A percentile compares a stretch with the other conserved stretches of the same genome.
These are phyloP conservation scores for Penicillium canariense DNA, from an alignment of 495 filamentous ascomycete species.

Conservation along the genomic window DNA sequence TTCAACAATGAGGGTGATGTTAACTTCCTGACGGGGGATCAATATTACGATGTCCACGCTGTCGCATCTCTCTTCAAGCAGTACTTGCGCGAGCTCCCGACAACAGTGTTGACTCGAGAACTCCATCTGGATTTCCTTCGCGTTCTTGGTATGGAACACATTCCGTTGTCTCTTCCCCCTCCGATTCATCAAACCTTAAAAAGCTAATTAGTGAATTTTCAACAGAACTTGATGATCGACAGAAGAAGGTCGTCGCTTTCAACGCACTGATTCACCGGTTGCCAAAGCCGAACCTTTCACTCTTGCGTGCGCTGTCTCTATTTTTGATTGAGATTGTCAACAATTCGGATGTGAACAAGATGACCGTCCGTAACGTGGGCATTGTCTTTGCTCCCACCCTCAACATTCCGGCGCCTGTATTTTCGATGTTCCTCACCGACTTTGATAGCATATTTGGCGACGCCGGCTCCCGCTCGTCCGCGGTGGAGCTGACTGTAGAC, in stretches of 20 bases:
- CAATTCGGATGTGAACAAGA: constrained; percentile 90
- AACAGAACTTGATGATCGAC: constrained; percentile 62
- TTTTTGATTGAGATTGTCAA: constrained; percentile 89
- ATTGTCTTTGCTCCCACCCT: constrained; percentile 99
- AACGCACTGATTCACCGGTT: constrained; percentile 81
- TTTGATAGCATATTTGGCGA: constrained; percentile 82
- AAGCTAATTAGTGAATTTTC: constrained; percentile 13
- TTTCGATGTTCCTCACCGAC: constrained; percentile 90
- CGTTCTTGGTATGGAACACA: constrained; percentile 66
- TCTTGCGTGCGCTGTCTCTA: constrained; percentile 77
- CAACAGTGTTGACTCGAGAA: constrained; percentile 85
- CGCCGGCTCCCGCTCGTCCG: constrained; percentile 16
- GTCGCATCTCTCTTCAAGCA: constrained; percentile 92
- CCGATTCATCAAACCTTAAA: constrained; percentile 11
- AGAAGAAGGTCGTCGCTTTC: constrained; percentile 78
- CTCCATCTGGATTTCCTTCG: constrained; percentile 85
- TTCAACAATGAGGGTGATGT: constrained; percentile 96
- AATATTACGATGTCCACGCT: constrained; percentile 94
- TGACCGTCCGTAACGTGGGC: constrained; percentile 95
- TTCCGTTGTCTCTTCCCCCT: neutral
- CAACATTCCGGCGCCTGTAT: constrained; percentile 93
- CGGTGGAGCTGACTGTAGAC: constrained; percentile 45
- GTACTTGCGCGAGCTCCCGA: constrained; percentile 89
- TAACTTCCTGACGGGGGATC: constrained; percentile 76
- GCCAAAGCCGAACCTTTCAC: constrained; percentile 72